Conservation (phyloP, 805 yeast species). For the Wickerhamomyces sydowiorum region DNA sequence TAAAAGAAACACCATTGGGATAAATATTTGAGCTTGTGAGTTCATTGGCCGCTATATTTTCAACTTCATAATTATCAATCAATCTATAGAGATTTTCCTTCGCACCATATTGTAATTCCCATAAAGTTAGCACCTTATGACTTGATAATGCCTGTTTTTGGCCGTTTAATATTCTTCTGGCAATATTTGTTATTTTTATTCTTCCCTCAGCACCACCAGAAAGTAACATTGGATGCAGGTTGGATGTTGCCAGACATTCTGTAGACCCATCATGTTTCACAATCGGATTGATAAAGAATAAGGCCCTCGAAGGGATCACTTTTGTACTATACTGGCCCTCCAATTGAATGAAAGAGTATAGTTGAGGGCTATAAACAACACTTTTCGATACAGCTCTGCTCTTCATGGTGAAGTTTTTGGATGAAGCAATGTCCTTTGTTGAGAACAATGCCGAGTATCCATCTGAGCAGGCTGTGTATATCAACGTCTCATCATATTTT, state of each 20-base stretch:
- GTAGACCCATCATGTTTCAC: constrained; percentile 36
- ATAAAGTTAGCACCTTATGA: constrained; percentile 27
- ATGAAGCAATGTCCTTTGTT: constrained; percentile 23
- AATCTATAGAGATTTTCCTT: constrained; percentile 32
- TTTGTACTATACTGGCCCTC: constrained; percentile 37
- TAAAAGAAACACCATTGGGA: constrained; percentile 46
- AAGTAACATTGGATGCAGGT: constrained; percentile 39
- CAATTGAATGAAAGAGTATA: constrained; percentile 31
- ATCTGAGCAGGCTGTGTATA: constrained; percentile 35
- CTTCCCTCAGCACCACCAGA: constrained; percentile 48
- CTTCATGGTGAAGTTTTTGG: constrained; percentile 25
- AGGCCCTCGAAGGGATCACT: constrained; percentile 30
- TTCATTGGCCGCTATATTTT: constrained; percentile 24
- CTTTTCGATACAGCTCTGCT: constrained; percentile 26
- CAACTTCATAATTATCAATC: constrained; percentile 33
- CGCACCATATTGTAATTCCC: constrained; percentile 36
- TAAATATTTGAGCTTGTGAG: constrained; percentile 27
- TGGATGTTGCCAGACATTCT: constrained; percentile 33
- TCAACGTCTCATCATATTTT: constrained; percentile 24
- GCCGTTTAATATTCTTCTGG: constrained; percentile 30
- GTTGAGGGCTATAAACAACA: constrained; percentile 25
- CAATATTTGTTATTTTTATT: constrained; percentile 33
- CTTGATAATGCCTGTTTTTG: constrained; percentile 23
- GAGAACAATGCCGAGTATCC: constrained; percentile 35
- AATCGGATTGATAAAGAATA: constrained; percentile 27